Conservation (phyloP, 192 early-diverging fungal species). For the Oehlia diaphana region DNA sequence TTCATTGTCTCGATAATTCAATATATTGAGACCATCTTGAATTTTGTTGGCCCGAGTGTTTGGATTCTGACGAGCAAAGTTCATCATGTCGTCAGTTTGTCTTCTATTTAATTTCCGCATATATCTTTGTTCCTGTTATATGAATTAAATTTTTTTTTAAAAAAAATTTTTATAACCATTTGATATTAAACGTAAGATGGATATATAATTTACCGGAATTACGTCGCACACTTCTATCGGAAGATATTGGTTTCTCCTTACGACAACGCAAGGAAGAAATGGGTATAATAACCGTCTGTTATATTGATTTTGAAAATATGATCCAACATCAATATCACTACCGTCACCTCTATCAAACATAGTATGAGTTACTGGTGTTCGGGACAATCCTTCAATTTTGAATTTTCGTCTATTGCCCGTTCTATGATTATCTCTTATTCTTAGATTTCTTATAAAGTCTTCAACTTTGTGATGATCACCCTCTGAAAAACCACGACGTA, state of each 20-base stretch:
- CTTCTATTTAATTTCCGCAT: conserved; percentile 78
- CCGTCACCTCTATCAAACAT: conserved; percentile 59
- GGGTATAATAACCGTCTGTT: conserved; percentile 39
- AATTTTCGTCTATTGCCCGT: conserved; percentile 66
- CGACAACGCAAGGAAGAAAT: conserved; percentile 78
- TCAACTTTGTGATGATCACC: conserved; percentile 46
- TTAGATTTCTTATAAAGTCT: conserved; percentile 48
- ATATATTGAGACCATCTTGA: conserved; percentile 61
- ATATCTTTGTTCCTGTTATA: conserved; percentile 70
- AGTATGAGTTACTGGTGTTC: conserved; percentile 63
- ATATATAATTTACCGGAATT: conserved; percentile 32
- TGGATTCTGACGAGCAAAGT: conserved; percentile 84
- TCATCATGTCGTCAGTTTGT: conserved; percentile 94
- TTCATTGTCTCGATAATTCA: conserved; percentile 66
- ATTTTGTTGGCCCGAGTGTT: conserved; percentile 84
- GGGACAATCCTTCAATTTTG: conserved; percentile 66
- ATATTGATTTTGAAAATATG: conserved; percentile 66
- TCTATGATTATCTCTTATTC: conserved; percentile 60
- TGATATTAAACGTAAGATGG: neutral
- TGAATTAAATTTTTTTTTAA: conserved; percentile 12
- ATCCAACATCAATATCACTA: conserved; percentile 61
- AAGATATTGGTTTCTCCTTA: conserved; percentile 65
- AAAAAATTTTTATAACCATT: too few relatives aligned
- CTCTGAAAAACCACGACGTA: conserved; percentile 44
- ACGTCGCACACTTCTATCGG: conserved; percentile 93